phyloP scores from a whole-genome alignment of 2,329 filamentous ascomycete genomes.

The Claviceps capensis region DNA sequence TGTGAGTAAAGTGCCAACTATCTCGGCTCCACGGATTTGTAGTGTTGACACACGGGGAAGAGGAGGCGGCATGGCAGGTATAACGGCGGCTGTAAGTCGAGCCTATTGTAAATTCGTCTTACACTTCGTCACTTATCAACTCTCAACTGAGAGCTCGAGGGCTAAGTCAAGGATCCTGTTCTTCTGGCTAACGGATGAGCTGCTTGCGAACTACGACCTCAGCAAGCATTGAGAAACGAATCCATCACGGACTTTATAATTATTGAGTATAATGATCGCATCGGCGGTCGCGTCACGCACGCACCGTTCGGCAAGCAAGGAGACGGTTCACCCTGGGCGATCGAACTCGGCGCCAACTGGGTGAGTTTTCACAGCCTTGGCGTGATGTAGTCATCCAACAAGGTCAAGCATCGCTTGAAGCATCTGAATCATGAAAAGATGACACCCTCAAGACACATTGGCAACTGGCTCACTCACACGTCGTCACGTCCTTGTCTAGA shows the following conservation, averaged over 20 bases:
- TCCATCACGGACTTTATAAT: conserved; percentile 52
- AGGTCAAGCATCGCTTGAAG: no score
- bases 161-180: no score
- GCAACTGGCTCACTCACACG: not conserved
- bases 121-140: no score
- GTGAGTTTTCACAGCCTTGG: conserved; percentile 9
- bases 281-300: conserved; percentile 49
- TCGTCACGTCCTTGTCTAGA: conserved; percentile 13
- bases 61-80: conserved; percentile 48
- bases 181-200: not conserved
- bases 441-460: no score
- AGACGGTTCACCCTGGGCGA: conserved; percentile 37
- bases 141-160: no score
- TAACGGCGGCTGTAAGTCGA: conserved; percentile 37
- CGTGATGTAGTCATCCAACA: not conserved
- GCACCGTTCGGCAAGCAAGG: conserved; percentile 37
- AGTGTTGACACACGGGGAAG: conserved; percentile 1
- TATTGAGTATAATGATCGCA: conserved; percentile 46
- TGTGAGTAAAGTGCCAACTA: conserved; percentile 9
- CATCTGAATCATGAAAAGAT: no score
- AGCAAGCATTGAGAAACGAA: conserved; percentile 44
- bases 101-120: no score
- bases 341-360: conserved; percentile 60
- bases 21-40: not conserved
- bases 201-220: not conserved